Evolutionary conservation across 2,329 filamentous ascomycete genomes (phyloP), one percentile per base, ranked within the genome.

Genomic region (Cryphonectria nitschkei): DNA sequence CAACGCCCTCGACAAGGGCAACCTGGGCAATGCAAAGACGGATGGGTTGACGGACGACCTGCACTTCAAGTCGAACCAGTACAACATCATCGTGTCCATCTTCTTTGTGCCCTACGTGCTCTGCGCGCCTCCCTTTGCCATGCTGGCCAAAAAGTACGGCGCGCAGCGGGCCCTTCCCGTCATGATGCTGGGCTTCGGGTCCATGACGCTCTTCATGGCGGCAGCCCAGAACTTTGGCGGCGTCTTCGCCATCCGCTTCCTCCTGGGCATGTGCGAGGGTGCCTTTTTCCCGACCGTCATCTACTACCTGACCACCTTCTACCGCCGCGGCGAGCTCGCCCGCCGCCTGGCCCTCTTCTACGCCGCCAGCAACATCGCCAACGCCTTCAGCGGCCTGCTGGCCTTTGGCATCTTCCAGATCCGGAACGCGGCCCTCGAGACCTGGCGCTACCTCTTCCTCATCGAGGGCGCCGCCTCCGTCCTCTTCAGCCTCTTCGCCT

Each of bases 41-140:
- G 86, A 82, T 68, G 84, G 84, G 0, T 79, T 89, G 16, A 80
- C 81, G 6, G 76, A 79, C 43, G 86, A 89, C 75, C 81, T 93
- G 29, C 78, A 87, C 43, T 90, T 94, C 80, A 84, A 84, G 60
- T 78, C 81, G 0, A 85, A 89, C 73, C 86, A 93, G 77, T 93
- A 93, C 81, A 93, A 93, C 77, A 85, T 89, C 39, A 86, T 93
- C 64, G 80, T 93, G 50, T 86, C 85, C 67, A 89, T 93, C 70
- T 93, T 93, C 81, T 93, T 91, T 78, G 83, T 93, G 8, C 92
- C 92, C 0, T 93, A 92, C 77, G 91, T 93, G 50, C 77, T 94
- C 3, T 91, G 89, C 68, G 91, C 90, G 1, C 90, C 90, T 0
- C 88, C 89, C 1, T 79, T 93, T 22, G 81, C 82, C 67, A 90